Conservation (phyloP, 495 filamentous ascomycete genomes). For the Aspergillus homomorphus region DNA sequence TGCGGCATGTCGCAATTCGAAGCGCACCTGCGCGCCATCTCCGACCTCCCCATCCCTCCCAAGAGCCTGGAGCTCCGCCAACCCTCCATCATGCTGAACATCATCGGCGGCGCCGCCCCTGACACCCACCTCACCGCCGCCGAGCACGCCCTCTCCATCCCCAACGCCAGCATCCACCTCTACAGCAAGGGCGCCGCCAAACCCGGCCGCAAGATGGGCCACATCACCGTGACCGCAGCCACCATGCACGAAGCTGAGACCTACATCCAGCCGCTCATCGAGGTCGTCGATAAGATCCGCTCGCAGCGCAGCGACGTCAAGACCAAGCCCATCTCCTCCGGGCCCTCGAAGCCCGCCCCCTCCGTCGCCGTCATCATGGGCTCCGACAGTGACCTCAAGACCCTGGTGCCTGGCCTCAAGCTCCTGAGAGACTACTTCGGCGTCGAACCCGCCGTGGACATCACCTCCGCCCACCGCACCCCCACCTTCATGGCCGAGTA, state of each 20-base stretch:
- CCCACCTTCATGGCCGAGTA: slow-evolving; percentile 78
- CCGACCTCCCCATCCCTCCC: slow-evolving; percentile 68
- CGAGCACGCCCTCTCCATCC: slow-evolving; percentile 57
- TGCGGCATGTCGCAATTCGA: slow-evolving; percentile 89
- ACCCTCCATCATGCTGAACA: slow-evolving; percentile 91
- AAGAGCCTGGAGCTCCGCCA: slow-evolving; percentile 58
- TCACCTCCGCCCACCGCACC: slow-evolving; percentile 94
- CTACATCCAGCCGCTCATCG: slow-evolving; percentile 63
- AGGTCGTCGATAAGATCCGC: slow-evolving; percentile 61
- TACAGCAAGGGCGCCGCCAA: slow-evolving; percentile 87
- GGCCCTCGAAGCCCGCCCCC: slow-evolving; percentile 43
- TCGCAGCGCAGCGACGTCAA: slow-evolving; percentile 52
- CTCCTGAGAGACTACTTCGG: slow-evolving; percentile 68
- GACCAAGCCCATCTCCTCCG: slow-evolving; percentile 34
- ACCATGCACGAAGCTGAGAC: slow-evolving; percentile 70
- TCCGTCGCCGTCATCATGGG: slow-evolving; percentile 89
- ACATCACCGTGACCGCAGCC: slow-evolving; percentile 72
- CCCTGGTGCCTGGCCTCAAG: slow-evolving; percentile 71
- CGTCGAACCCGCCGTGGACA: slow-evolving; percentile 72
- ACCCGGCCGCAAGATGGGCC: slow-evolving; percentile 90
- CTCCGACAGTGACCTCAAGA: slow-evolving; percentile 86
- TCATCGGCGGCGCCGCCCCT: slow-evolving; percentile 72
- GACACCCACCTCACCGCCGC: slow-evolving; percentile 69
- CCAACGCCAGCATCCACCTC: slow-evolving; percentile 70
- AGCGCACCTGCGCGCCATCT: slow-evolving; percentile 81